Evolutionary conservation across 306 rosid species (phyloP).

Genomic region (Vachellia collinsii): DNA sequence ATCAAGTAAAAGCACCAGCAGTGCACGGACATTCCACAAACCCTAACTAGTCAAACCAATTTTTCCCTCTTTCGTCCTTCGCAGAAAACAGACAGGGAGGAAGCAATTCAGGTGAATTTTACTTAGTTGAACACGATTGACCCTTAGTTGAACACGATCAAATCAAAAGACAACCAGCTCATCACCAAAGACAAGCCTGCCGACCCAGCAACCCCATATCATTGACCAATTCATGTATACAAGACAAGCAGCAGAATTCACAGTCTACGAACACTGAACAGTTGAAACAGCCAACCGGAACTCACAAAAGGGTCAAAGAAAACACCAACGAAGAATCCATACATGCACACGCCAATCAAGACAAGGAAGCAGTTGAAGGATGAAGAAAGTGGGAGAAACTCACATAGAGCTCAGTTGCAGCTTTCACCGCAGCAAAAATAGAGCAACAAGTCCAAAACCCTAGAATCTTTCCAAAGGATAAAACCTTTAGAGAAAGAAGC

Average conservation of each 20-base stretch:
- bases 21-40: slow-evolving; percentile 13
- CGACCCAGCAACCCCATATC: slow-evolving; percentile 8
- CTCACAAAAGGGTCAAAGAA: not conserved
- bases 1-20: not conserved
- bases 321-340: slow-evolving; percentile 17
- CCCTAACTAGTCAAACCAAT: slow-evolving; percentile 35
- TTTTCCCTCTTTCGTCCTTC: slow-evolving; percentile 9
- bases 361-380: slow-evolving; percentile 17
- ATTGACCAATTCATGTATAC: not conserved
- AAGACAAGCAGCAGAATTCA: slow-evolving; percentile 1
- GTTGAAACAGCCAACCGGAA: slow-evolving; percentile 11
- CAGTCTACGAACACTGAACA: not conserved
- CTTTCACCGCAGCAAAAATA: slow-evolving; percentile 2
- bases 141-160: slow-evolving; percentile 3
- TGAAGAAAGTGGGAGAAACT: slow-evolving; percentile 16
- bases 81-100: slow-evolving; percentile 5
- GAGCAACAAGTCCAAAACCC: slow-evolving; percentile 53
- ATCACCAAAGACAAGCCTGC: slow-evolving; percentile 30
- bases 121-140: not conserved
- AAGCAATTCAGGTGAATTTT: not conserved
- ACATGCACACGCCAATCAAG: slow-evolving; percentile 36
- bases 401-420: slow-evolving; percentile 12
- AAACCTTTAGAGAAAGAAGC: slow-evolving; percentile 19
- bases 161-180: slow-evolving; percentile 1
- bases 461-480: slow-evolving; percentile 48